phyloP scores from a whole-genome alignment of 2,329 filamentous ascomycete species.

The Venturia oleaginea region DNA sequence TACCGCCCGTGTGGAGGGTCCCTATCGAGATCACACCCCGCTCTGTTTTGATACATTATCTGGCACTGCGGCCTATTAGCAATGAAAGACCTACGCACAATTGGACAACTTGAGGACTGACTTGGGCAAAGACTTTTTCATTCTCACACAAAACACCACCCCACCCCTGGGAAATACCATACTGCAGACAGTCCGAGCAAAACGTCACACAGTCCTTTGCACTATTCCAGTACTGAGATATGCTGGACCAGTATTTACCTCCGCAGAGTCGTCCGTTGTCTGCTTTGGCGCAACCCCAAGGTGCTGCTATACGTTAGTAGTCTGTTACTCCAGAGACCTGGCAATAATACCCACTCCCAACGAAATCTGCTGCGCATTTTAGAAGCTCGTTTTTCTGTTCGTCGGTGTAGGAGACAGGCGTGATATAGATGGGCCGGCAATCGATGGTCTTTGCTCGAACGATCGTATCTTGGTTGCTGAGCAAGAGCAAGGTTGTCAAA shows the following conservation, averaged over 20 bases:
- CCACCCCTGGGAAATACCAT: not conserved
- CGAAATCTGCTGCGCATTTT: not conserved
- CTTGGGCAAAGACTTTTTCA: not conserved
- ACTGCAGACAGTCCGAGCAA: not conserved
- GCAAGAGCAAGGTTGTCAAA: not conserved
- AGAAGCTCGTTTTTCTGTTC: not conserved
- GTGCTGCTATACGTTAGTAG: not conserved
- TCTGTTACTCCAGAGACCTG: not conserved
- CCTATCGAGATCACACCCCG: not conserved
- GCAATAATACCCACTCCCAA: not conserved
- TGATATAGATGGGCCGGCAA: not conserved
- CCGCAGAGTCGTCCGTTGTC: not conserved
- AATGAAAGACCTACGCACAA: not conserved
- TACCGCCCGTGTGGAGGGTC: not conserved
- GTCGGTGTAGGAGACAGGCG: not conserved
- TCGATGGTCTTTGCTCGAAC: not conserved
- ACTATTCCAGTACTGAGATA: not conserved
- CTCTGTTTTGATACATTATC: not conserved
- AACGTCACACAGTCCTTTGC: not conserved
- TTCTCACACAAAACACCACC: not conserved
- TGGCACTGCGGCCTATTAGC: not conserved
- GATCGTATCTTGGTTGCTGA: not conserved
- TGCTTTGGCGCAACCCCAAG: not conserved
- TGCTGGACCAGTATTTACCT: not conserved
- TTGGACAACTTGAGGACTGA: not conserved